phyloP scores from a whole-genome alignment of 306 rosid species.

The Pyrus pyrifolia region DNA sequence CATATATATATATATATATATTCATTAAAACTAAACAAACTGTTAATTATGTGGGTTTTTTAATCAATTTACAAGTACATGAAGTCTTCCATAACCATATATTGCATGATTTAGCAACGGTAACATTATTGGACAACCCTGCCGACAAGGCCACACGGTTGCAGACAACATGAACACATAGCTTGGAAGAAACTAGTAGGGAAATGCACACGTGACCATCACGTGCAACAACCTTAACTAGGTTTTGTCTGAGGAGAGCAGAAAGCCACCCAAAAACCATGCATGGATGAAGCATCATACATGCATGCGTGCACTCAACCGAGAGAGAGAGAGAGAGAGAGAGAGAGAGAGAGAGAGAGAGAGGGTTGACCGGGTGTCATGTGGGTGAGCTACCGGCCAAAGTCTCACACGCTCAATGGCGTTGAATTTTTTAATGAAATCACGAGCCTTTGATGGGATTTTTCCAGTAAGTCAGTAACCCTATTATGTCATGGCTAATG shows the following conservation, averaged over 20 bases:
- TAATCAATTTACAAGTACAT: background rate
- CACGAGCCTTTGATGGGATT: no score
- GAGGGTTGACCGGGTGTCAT: conserved; percentile 87
- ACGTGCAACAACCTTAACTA: conserved; percentile 29
- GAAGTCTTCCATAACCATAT: background rate
- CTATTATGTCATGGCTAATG: no score
- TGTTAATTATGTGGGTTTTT: background rate
- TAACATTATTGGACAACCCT: background rate
- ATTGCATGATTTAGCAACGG: background rate
- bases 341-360: conserved; percentile 22
- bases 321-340: conserved; percentile 13
- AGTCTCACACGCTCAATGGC: no score
- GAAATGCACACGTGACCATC: background rate
- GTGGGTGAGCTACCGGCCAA: conserved; percentile 97
- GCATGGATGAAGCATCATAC: conserved; percentile 1
- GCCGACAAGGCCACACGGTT: background rate
- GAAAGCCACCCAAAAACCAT: conserved; percentile 27
- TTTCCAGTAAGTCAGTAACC: no score
- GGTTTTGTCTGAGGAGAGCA: conserved; percentile 32
- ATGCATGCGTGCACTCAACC: background rate
- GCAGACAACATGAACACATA: background rate
- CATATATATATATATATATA: background rate
- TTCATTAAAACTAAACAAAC: background rate
- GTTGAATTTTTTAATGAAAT: no score
- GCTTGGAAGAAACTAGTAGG: background rate